phyloP scores from a whole-genome alignment of 2,329 filamentous ascomycete species.

The Raffaelea deltoideospora region DNA sequence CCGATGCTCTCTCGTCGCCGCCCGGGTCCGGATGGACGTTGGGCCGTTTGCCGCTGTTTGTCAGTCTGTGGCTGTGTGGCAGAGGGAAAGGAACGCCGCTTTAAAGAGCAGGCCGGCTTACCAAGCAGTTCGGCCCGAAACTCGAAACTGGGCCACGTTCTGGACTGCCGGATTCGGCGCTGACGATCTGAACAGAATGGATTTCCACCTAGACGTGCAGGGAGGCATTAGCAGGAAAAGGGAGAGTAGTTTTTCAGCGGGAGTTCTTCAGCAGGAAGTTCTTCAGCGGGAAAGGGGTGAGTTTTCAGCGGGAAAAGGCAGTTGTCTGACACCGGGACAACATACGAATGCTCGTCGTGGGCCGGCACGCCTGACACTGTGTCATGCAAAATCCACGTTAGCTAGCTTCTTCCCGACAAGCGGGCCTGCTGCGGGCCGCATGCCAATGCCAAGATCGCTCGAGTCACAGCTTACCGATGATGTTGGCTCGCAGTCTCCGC shows the following conservation, averaged over 20 bases:
- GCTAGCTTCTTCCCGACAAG: not conserved
- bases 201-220: slow-evolving; percentile 36
- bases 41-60: slow-evolving; percentile 46
- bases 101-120: slow-evolving; percentile 14
- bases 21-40: slow-evolving; percentile 52
- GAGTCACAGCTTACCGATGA: slow-evolving; percentile 39
- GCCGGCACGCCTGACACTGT: slow-evolving; percentile 37
- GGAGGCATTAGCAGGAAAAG: no score
- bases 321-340: no score
- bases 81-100: not conserved
- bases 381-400: not conserved
- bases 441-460: no score
- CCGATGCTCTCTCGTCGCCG: slow-evolving; percentile 39
- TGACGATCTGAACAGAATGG: slow-evolving; percentile 35
- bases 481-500: slow-evolving; percentile 55
- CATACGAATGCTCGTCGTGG: slow-evolving; percentile 46
- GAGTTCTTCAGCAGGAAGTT: no score
- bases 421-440: not conserved
- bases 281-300: no score
- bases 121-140: slow-evolving; percentile 51
- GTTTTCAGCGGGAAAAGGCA: not conserved
- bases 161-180: slow-evolving; percentile 27
- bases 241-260: no score
- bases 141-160: slow-evolving; percentile 28
- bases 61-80: not conserved